Percentiles rank a stretch among this genome's conserved stretches.
Evolutionary conservation across 2,329 filamentous ascomycete genomes (phyloP).

Genomic region (Apiospora hydei): DNA sequence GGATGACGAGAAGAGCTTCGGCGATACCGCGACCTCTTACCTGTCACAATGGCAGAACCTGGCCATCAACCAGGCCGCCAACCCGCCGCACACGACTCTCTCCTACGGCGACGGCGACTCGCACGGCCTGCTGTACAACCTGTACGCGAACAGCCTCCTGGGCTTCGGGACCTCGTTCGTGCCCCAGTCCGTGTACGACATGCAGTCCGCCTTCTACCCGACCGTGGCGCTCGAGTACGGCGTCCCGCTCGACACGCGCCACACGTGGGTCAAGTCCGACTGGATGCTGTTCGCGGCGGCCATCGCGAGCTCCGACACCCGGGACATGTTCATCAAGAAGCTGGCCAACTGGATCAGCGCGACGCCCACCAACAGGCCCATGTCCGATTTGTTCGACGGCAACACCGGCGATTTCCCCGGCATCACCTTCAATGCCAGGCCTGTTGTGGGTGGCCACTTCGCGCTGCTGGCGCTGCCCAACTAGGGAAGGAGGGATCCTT

Average conservation of each 20-base stretch:
- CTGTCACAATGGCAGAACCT: slow-evolving; percentile 75
- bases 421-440: slow-evolving; percentile 76
- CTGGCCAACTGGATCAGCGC: slow-evolving; percentile 79
- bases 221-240: slow-evolving; percentile 77
- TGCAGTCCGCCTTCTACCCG: slow-evolving; percentile 80
- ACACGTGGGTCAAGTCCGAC: slow-evolving; percentile 84
- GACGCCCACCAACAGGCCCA: slow-evolving; percentile 72
- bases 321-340: slow-evolving; percentile 70
- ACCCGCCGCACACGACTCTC: slow-evolving; percentile 73
- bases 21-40: slow-evolving; percentile 70
- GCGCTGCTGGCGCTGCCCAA: slow-evolving; percentile 71
- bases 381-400: slow-evolving; percentile 82
- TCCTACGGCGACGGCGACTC: slow-evolving; percentile 72
- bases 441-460: slow-evolving; percentile 83
- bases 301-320: slow-evolving; percentile 67
- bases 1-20: slow-evolving; percentile 65
- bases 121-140: slow-evolving; percentile 75
- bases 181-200: slow-evolving; percentile 75
- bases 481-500: background rate
- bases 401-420: slow-evolving; percentile 71
- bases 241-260: slow-evolving; percentile 82
- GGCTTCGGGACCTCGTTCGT: slow-evolving; percentile 73
- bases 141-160: slow-evolving; percentile 81
- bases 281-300: slow-evolving; percentile 90
- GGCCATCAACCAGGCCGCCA: slow-evolving; percentile 72